Conservation (phyloP, 345 rosid genomes). For the Eucalyptus shirleyi region DNA sequence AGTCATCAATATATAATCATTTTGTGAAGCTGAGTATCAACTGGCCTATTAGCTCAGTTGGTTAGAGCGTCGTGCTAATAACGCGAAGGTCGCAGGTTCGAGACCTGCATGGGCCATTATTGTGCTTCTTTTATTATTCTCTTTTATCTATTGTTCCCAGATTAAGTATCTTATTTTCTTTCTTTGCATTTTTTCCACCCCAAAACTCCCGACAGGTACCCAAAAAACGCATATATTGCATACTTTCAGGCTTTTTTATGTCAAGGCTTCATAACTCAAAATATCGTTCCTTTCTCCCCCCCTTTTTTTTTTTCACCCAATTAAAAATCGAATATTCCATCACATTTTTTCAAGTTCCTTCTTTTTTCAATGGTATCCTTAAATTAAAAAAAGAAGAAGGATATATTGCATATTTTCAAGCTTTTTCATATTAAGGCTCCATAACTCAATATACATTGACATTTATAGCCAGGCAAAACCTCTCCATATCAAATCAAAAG, state of each 20-base stretch:
- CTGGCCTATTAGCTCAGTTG: slow-evolving; percentile 13
- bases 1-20: accelerated
- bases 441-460: not conserved
- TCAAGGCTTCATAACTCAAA: not conserved
- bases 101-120: slow-evolving; percentile 39
- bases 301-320: accelerated
- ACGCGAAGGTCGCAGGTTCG: slow-evolving; percentile 83
- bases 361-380: too few relatives aligned
- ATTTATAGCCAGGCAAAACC: not conserved
- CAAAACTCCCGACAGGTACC: not conserved
- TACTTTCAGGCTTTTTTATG: not conserved
- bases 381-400: too few relatives aligned
- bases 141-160: not conserved
- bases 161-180: not conserved
- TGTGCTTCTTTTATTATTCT: accelerated
- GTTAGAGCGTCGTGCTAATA: slow-evolving; percentile 92
- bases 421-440: not conserved
- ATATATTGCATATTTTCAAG: not conserved
- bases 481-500: not conserved
- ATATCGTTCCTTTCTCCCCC: accelerated
- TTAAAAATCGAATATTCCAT: too few relatives aligned
- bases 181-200: not conserved
- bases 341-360: accelerated
- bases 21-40: accelerated
- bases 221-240: not conserved